Evolutionary conservation across 2,329 filamentous ascomycete species (phyloP).

Genomic region (Nectriaceae sp.): DNA sequence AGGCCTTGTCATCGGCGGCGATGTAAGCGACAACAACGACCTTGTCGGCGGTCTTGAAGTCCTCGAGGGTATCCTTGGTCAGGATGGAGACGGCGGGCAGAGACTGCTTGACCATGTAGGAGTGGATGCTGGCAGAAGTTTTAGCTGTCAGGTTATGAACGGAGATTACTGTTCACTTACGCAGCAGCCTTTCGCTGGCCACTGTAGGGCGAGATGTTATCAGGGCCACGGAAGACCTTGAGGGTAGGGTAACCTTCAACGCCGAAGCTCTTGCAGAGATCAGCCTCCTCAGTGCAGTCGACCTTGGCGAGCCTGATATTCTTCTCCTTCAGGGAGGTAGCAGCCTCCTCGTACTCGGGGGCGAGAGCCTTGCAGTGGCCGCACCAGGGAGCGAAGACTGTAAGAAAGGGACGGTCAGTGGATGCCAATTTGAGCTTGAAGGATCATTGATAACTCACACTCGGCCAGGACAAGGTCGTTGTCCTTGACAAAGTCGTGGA

Average conservation of each 20-base stretch:
- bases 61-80: constrained; percentile 79
- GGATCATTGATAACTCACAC: constrained; percentile 62
- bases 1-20: constrained; percentile 75
- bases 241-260: constrained; percentile 98
- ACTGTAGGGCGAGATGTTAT: constrained; percentile 79
- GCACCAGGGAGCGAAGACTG: constrained; percentile 95
- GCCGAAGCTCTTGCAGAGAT: constrained; percentile 85
- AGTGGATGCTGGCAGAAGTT: constrained; percentile 54
- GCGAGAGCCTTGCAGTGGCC: constrained; percentile 99
- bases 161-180: constrained; percentile 44
- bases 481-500: constrained; percentile 80
- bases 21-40: constrained; percentile 93
- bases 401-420: neutral
- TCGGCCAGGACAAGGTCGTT: constrained; percentile 92
- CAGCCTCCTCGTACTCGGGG: constrained; percentile 86
- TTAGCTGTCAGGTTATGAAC: constrained; percentile 19
- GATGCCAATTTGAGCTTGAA: neutral
- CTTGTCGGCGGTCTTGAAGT: constrained; percentile 98
- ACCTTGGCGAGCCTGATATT: constrained; percentile 82
- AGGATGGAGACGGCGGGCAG: constrained; percentile 88
- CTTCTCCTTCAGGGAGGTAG: constrained; percentile 84
- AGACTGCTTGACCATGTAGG: constrained; percentile 98
- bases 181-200: constrained; percentile 86
- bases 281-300: constrained; percentile 92
- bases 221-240: constrained; percentile 94